These are phyloP conservation scores for Umbelopsis sp. DNA, from an alignment of 192 early-diverging fungal genomes.

Conservation along the genomic window DNA sequence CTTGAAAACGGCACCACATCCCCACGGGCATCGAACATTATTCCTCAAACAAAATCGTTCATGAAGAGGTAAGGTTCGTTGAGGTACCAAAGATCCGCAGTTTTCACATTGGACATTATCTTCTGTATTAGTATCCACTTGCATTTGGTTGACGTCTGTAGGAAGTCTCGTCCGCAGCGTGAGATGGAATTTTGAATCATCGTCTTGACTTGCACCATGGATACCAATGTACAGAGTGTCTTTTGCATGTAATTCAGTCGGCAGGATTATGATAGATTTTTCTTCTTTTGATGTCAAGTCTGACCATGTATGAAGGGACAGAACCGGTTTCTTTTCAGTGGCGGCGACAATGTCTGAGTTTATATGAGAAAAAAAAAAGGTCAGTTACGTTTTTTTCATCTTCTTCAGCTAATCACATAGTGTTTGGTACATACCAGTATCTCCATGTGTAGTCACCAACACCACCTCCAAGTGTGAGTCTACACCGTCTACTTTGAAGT, in stretches of 20 bases:
- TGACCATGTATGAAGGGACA: conserved; percentile 49
- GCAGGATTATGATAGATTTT: conserved; percentile 33
- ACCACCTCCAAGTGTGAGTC: neutral
- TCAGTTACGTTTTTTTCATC: neutral
- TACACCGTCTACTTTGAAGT: neutral
- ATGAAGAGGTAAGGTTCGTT: conserved; percentile 66
- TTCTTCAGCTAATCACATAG: neutral
- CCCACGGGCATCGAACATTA: conserved; percentile 62
- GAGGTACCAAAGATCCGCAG: conserved; percentile 70
- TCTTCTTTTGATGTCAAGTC: conserved; percentile 40
- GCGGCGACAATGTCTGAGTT: conserved; percentile 46
- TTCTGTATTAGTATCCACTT: conserved; percentile 6
- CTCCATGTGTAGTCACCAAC: neutral
- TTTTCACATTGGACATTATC: conserved; percentile 61
- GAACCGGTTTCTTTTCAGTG: conserved; percentile 30
- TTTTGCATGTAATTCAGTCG: neutral
- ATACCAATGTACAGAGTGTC: conserved; percentile 43
- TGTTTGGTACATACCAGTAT: neutral
- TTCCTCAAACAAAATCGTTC: conserved; percentile 80
- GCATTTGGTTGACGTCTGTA: neutral
- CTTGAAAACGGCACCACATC: conserved; percentile 69
- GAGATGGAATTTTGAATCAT: conserved; percentile 1
- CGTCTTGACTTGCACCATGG: conserved; percentile 32
- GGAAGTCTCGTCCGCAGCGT: neutral
- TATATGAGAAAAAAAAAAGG: neutral